Conservation (phyloP, 345 rosid genomes). For the Ceriops zippeliana region DNA sequence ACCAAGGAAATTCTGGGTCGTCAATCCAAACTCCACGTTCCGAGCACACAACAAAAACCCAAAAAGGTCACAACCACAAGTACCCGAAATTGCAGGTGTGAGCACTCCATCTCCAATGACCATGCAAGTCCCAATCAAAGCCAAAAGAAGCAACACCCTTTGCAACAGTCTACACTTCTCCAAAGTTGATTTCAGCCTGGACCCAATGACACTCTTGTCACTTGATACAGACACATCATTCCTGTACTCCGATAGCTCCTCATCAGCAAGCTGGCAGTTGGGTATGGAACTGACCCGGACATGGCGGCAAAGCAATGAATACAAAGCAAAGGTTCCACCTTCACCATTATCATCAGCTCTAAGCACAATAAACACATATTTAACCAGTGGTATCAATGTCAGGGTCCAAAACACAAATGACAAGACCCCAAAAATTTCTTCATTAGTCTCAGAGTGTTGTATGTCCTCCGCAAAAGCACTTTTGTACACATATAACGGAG, state of each 20-base stretch:
- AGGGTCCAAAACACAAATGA: conserved; percentile 1
- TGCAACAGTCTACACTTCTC: conserved; percentile 3
- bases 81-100: conserved; percentile 2
- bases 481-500: background rate
- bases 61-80: background rate
- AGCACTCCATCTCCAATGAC: conserved; percentile 7
- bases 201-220: background rate
- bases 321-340: conserved; percentile 2
- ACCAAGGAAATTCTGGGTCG: background rate
- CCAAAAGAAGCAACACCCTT: conserved; percentile 1
- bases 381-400: background rate
- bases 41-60: background rate
- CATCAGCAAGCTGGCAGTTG: conserved; percentile 1
- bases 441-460: conserved; percentile 4
- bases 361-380: conserved; percentile 1
- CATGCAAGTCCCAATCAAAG: conserved; percentile 6
- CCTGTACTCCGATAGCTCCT: conserved; percentile 5
- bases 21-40: background rate
- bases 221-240: background rate
- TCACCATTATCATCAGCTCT: conserved; percentile 1
- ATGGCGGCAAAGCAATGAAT: conserved; percentile 7
- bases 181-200: background rate
- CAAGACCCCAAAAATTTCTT: conserved; percentile 3
- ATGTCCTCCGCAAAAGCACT: conserved; percentile 5
- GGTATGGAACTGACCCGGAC: conserved; percentile 3